A percentile compares a stretch with the other conserved stretches of the same genome.
Conservation (phyloP, 148 eudicot species). For the Suaeda aralocaspica region DNA sequence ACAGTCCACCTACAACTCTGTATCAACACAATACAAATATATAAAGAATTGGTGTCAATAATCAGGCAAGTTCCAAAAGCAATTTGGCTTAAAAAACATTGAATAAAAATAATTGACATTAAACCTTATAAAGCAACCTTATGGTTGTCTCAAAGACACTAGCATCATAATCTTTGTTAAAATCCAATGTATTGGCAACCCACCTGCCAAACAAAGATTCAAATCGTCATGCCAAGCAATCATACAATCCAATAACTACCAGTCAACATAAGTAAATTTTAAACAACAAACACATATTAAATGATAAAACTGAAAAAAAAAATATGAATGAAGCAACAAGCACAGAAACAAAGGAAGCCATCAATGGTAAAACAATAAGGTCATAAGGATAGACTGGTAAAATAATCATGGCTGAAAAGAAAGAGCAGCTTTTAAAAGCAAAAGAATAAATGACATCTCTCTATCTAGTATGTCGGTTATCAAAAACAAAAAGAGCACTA, state of each 20-base stretch:
- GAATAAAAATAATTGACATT: constrained; percentile 29
- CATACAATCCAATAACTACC: neutral
- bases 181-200: constrained; percentile 83
- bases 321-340: neutral
- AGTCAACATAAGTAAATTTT: too few species aligned
- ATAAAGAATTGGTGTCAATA: constrained; percentile 4
- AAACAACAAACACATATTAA: too few species aligned
- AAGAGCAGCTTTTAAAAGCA: neutral
- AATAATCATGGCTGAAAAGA: neutral
- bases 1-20: constrained; percentile 99
- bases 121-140: constrained; percentile 95
- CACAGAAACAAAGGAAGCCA: neutral
- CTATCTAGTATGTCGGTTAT: neutral
- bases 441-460: neutral
- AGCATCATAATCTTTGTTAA: constrained; percentile 93
- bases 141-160: constrained; percentile 99
- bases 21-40: constrained; percentile 14
- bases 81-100: constrained; percentile 5
- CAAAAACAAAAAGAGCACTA: too few species aligned
- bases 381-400: too few species aligned
- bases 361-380: neutral
- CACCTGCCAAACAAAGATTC: constrained; percentile 54
- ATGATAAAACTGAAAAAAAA: neutral
- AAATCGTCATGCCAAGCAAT: constrained; percentile 13
- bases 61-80: constrained; percentile 7